Evolutionary conservation across 305 asterid species (phyloP), one percentile per base, ranked within the genome.

Genomic region (Plantago rigida): DNA sequence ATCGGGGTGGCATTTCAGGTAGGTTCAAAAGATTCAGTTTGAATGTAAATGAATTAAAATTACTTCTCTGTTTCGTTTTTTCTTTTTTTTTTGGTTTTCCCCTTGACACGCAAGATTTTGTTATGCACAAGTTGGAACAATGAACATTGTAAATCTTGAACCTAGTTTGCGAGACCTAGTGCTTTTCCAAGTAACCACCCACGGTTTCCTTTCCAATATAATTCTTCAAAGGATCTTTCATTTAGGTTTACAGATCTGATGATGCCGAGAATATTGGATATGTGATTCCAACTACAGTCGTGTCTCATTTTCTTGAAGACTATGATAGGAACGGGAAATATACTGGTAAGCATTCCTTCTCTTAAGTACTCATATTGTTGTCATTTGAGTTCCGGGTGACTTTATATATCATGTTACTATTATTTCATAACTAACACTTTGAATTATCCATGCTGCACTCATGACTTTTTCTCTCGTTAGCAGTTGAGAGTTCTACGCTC

Each of bases 1-100:
- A 86, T 89, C 53, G 97, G 99, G 31, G 97, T 92, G 67, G 99
- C 99, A 55, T 92, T 92, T 71, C 99, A 88, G 99, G 99, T 92
- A 69, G 48, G 57, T 52, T 52, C 51, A 70, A 68, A 66, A 53
- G 19, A 47, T 42, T 12, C 39, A 65, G 54, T 68, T 69, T 69
- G 36, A 59, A 53, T 50, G 39, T 59, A 47, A 59, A 46, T 41
- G 31, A 44, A 0, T 19, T 13, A 62, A 46, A 11, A 28, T 56
- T 17, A 15, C 31, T 17, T 15, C 3, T 0, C 3, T 50, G 55
- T 4, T 17, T 17, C 19, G 0, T 17, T 17, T 17, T 17, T 17
- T n/a, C 24, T 22, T 49, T 49, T 13, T 13, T 57, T 51, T 47
- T 60, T 72, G 39, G 1, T 6, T 3, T 56, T 69, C 63, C 31